phyloP scores from a whole-genome alignment of 2,329 filamentous ascomycete species.

The Pseudogymnoascus pannorum region DNA sequence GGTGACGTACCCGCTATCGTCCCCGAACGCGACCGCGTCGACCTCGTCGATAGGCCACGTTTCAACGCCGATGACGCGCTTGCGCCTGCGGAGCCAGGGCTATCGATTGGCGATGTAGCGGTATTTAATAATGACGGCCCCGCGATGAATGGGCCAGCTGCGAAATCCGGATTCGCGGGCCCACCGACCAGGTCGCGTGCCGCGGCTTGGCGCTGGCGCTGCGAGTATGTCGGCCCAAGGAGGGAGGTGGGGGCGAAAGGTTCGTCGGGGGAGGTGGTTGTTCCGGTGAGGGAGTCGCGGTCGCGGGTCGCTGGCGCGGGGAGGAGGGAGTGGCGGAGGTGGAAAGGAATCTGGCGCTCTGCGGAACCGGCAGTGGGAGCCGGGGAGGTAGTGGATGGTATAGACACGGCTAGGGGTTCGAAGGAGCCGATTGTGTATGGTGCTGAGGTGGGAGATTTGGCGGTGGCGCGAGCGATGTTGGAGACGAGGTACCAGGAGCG shows the following conservation, averaged over 20 bases:
- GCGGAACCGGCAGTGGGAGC: background rate
- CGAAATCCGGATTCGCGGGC: constrained; percentile 23
- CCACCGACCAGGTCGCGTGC: constrained; percentile 18
- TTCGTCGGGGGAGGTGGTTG: constrained; percentile 16
- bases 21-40: background rate
- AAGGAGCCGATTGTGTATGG: constrained; percentile 61
- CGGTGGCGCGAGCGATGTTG: constrained; percentile 40
- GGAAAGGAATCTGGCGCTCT: constrained; percentile 25
- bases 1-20: background rate
- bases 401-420: constrained; percentile 55
- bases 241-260: constrained; percentile 41
- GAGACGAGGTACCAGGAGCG: constrained; percentile 87
- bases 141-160: constrained; percentile 42
- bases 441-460: constrained; percentile 39
- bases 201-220: constrained; percentile 32
- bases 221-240: constrained; percentile 42
- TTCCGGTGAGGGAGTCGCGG: constrained; percentile 16
- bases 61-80: background rate
- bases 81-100: background rate
- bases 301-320: constrained; percentile 14
- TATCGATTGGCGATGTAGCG: background rate
- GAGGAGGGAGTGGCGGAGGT: constrained; percentile 23
- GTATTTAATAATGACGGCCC: constrained; percentile 50
- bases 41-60: background rate
- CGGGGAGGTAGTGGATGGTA: constrained; percentile 44